Conservation (phyloP, 371 early-diverging fungal genomes). For the Mucor ambiguus region DNA sequence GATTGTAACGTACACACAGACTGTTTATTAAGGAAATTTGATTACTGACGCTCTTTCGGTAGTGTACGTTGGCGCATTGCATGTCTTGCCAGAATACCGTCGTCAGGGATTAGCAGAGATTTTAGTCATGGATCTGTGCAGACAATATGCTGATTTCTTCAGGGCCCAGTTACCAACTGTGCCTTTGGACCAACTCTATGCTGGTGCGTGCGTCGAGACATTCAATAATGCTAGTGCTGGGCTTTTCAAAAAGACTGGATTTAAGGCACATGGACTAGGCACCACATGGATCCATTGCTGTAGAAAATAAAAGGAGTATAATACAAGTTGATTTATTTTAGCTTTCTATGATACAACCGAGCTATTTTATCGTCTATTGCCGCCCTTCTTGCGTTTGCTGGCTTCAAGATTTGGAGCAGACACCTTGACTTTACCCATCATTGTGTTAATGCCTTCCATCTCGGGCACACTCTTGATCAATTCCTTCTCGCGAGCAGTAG, state of each 20-base stretch:
- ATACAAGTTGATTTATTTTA: neutral
- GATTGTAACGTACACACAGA: constrained; percentile 10
- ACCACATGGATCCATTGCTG: constrained; percentile 6
- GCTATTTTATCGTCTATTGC: constrained; percentile 17
- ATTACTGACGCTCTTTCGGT: neutral
- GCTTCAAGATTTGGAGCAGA: constrained; percentile 75
- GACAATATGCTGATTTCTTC: constrained; percentile 2
- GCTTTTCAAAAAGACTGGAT: constrained; percentile 9
- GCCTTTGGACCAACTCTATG: neutral
- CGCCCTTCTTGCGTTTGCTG: constrained; percentile 60
- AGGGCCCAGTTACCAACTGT: neutral
- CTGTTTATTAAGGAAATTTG: too few species aligned
- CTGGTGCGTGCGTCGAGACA: constrained; percentile 8
- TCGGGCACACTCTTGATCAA: constrained; percentile 85
- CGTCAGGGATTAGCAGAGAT: constrained; percentile 14
- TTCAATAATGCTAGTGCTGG: constrained; percentile 8
- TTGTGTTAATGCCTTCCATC: constrained; percentile 76
- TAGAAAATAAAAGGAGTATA: constrained; percentile 18
- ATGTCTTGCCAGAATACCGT: constrained; percentile 14
- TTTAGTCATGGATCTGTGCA: constrained; percentile 2
- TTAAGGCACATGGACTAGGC: neutral
- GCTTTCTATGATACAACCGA: neutral
- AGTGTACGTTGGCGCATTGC: constrained; percentile 17
- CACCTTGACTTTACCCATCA: constrained; percentile 90
- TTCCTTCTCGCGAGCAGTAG: constrained; percentile 72